Evolutionary conservation across 2,329 filamentous ascomycete species (phyloP).

Genomic region (Trichoderma guizhouense): DNA sequence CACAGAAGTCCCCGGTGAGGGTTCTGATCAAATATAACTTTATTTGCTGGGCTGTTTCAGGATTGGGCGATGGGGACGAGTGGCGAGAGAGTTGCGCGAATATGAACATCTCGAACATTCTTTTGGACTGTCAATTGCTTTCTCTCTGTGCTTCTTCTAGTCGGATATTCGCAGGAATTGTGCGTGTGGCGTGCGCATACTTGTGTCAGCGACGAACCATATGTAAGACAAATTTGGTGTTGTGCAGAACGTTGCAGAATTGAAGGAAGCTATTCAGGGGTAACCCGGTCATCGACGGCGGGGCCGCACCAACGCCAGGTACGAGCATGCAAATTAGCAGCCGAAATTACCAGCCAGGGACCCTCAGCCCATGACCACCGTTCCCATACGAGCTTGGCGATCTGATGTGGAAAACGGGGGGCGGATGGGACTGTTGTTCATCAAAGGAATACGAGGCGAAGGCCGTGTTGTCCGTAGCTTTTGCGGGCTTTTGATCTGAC

Average conservation of each 20-base stretch:
- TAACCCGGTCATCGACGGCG: background rate
- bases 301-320: background rate
- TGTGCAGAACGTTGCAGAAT: background rate
- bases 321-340: background rate
- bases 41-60: slow-evolving; percentile 12
- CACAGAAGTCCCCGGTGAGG: background rate
- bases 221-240: background rate
- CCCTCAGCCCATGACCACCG: background rate
- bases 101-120: background rate
- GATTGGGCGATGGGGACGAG: background rate
- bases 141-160: background rate
- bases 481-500: background rate
- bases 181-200: too few species aligned
- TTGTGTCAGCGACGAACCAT: background rate
- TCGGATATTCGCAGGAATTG: background rate
- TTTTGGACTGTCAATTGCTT: background rate
- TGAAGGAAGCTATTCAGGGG: slow-evolving; percentile 8
- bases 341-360: slow-evolving; percentile 12
- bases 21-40: background rate
- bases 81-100: background rate
- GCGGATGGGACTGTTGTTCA: background rate
- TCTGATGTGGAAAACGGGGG: background rate
- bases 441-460: slow-evolving; percentile 13
- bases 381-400: background rate
- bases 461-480: background rate